These are phyloP conservation scores for Neurospora sp. DNA, from an alignment of 495 filamentous ascomycete genomes.

Conservation along the genomic window DNA sequence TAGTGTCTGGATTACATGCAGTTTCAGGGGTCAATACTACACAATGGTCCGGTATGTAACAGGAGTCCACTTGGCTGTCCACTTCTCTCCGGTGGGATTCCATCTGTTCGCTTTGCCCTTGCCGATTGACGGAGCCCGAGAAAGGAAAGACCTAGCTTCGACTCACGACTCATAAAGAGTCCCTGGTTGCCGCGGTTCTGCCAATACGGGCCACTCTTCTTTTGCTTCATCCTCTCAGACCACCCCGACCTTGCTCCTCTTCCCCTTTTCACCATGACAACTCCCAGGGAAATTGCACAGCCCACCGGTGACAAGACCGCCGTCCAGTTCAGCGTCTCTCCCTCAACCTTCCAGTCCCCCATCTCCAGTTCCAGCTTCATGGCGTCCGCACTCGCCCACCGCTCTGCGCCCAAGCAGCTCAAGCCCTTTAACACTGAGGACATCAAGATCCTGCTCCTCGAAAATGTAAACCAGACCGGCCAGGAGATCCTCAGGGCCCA, in stretches of 20 bases:
- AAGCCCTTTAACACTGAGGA: constrained; percentile 94
- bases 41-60: background rate
- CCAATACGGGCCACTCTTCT: background rate
- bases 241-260: background rate
- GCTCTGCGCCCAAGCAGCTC: constrained; percentile 54
- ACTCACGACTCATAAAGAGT: background rate
- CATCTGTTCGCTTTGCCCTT: background rate
- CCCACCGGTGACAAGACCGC: constrained; percentile 12
- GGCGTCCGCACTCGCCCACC: constrained; percentile 12
- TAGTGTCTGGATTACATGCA: too few species aligned
- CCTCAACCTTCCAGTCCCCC: constrained; percentile 57
- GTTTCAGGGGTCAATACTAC: background rate
- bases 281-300: constrained; percentile 29
- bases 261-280: constrained; percentile 24
- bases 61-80: background rate
- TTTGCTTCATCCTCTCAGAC: background rate
- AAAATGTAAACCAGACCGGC: constrained; percentile 92
- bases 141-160: background rate
- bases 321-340: constrained; percentile 34
- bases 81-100: background rate
- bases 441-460: constrained; percentile 89
- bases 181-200: background rate
- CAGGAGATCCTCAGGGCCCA: constrained; percentile 68
- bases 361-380: constrained; percentile 31
- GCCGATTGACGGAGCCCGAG: background rate